A percentile compares a stretch with the other conserved stretches of the same genome.
These are phyloP conservation scores for Crithidia brevicula DNA, from an alignment of 208 protist genomes.

Conservation along the genomic window DNA sequence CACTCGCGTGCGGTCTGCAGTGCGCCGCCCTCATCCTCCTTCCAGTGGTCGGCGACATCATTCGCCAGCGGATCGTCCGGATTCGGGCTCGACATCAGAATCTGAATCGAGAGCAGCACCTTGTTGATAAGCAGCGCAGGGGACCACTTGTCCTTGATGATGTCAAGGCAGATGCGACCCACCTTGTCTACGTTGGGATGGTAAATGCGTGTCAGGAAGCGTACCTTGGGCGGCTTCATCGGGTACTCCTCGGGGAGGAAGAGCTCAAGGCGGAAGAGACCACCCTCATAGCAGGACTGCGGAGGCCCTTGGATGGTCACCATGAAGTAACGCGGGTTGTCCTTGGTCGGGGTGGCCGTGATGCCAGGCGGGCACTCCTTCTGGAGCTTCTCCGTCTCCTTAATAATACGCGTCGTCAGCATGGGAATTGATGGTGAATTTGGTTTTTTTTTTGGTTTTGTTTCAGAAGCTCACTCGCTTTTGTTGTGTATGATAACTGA, in stretches of 20 bases:
- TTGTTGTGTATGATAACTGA: too few relatives aligned
- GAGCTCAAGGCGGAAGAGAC: constrained; percentile 86
- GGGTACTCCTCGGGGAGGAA: constrained; percentile 92
- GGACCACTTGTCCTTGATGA: constrained; percentile 99
- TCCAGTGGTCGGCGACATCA: constrained; percentile 96
- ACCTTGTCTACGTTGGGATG: constrained; percentile 99
- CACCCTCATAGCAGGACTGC: constrained; percentile 91
- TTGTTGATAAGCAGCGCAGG: constrained; percentile 99
- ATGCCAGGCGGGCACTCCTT: constrained; percentile 90
- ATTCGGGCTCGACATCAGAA: constrained; percentile 99
- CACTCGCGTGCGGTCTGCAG: constrained; percentile 79
- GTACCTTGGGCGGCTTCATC: constrained; percentile 98
- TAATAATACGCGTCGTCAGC: constrained; percentile 87
- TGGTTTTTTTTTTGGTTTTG: constrained; percentile 12
- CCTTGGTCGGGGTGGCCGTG: constrained; percentile 71
- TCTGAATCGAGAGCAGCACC: constrained; percentile 99
- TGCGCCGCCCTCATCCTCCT: constrained; percentile 72
- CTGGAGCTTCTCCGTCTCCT: constrained; percentile 92
- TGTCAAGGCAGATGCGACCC: constrained; percentile 99
- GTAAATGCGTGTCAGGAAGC: constrained; percentile 99
- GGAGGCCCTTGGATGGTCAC: constrained; percentile 88
- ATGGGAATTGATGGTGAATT: constrained; percentile 2
- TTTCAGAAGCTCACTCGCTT: too few relatives aligned
- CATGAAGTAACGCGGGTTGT: constrained; percentile 90
- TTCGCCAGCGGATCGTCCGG: constrained; percentile 99